A percentile compares a stretch with the other conserved stretches of the same genome.
Evolutionary conservation across 495 filamentous ascomycete species (phyloP).

Genomic region (Cairneyella variabilis): DNA sequence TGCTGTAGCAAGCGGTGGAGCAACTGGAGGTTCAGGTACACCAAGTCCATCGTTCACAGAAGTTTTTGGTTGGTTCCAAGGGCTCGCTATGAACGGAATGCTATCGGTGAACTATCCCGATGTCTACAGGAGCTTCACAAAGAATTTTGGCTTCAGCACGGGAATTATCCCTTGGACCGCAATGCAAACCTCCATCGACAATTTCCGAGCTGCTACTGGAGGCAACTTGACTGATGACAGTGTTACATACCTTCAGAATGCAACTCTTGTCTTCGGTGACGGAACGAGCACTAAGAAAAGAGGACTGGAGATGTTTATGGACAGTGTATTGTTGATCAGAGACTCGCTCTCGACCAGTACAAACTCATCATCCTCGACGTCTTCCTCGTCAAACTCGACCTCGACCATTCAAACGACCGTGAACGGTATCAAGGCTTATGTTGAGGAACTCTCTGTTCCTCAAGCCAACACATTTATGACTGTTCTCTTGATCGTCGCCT

Average conservation of each 20-base stretch:
- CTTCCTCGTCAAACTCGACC: conserved; percentile 33
- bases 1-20: conserved; percentile 23
- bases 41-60: conserved; percentile 82
- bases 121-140: conserved; percentile 81
- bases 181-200: conserved; percentile 82
- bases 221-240: conserved; percentile 81
- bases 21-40: conserved; percentile 53
- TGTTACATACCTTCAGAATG: conserved; percentile 67
- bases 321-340: conserved; percentile 47
- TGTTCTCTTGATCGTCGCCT: conserved; percentile 80
- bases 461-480: conserved; percentile 96
- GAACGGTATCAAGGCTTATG: conserved; percentile 67
- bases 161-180: conserved; percentile 77
- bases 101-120: conserved; percentile 81
- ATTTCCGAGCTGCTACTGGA: conserved; percentile 73
- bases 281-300: conserved; percentile 49
- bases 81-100: conserved; percentile 94
- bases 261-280: conserved; percentile 63
- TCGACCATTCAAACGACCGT: conserved; percentile 22
- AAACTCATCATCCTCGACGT: conserved; percentile 30
- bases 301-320: conserved; percentile 40
- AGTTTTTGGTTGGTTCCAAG: conserved; percentile 87
- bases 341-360: conserved; percentile 28
- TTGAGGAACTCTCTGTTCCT: conserved; percentile 76
- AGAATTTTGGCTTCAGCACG: conserved; percentile 91